Base-by-base conservation (phyloP, 192 early-diverging fungal genomes). In the Geranomyces variabilis region DNA sequence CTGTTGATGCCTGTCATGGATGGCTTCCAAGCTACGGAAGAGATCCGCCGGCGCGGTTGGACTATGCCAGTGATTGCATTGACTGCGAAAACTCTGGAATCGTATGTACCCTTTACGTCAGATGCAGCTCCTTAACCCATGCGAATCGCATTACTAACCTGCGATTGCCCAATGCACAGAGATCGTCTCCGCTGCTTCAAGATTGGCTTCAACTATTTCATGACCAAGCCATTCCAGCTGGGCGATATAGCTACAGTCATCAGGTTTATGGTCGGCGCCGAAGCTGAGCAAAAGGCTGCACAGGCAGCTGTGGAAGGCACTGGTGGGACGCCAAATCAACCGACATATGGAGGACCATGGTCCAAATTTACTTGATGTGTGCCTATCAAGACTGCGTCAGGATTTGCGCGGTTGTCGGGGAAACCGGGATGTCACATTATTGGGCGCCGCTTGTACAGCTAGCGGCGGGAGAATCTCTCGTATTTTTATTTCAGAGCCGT, bases 1-100 rank as follows among this genome's bases (percentile, higher is more conserved):
- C 41, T 79, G 56, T 34, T 71, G 9, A 79, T 75, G 78, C 78
- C 78, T 10, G 60, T 75, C 10, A 75, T 79, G 69, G 78, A 79
- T 65, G 78, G 78, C 8, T 75, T 71, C 53, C 67, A 79, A 60
- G 69, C 73, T 22, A 72, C 74, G 13, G 33, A 44, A 24, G 74
- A 71, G 17, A 79, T 79, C 57, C 64, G 69, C 3, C 33, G 58
- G 4, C 61, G 69, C n/a, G 72, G 67, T 12, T 75, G 64, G 56
- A 67, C 67, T 3, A 33, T 73, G 34, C 77, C 77, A 1, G 69
- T 79, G 34, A 71, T 79, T 34, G 77, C 77, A 4, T 66, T 79
- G 15, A 79, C 77, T 19, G 77, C 77, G 13, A 79, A 79, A 26
- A 67, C 77, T 24, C 58, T 74, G 21, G 73, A 79, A 66, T 59